Base-by-base conservation (phyloP, 768 basidiomycete genomes). In the Mycena maculata region DNA sequence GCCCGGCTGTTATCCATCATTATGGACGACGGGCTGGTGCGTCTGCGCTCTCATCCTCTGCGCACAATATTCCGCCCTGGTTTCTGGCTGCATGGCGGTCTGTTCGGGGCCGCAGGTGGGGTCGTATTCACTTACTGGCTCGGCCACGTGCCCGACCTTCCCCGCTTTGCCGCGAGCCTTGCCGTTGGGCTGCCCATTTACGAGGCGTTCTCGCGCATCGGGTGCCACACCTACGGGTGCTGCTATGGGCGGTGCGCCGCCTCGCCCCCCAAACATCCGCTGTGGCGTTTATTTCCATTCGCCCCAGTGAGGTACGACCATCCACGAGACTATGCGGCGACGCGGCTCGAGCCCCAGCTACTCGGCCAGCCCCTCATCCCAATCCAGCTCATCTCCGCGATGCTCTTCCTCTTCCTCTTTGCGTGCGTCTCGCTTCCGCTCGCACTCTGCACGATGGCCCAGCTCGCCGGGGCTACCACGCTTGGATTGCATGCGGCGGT, bases 161-260 rank as follows among this genome's bases (percentile, higher is more conserved):
- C 38, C 10, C n/a, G 49, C 9, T 63, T 67, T 41, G 71, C 60
- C 5, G 57, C 71, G 11, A 63, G 64, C 44, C 58, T 72, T 10
- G 60, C 69, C 27, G 55, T 72, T 12, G 71, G 69, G 2, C 59
- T 72, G 18, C 71, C 71, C 27, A 54, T 65, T 20, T 72, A 72
- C 69, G 69, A 72, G 48, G 41, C 41, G 20, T 67, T 67, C 59
- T 70, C 71, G 1, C 60, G 71, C 2, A 39, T 70, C 16, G 71
- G 71, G 16, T 72, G 71, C 23, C 65, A 69, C 39, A 70, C 69
- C 15, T 72, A 72, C 45, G 71, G 71, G 23, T 72, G 71, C 62
- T 70, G 69, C 39, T 72, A 68, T 9, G n/a, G 45, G 27, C 15
- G 2, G 27, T 11, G 22, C 44, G 56, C 41, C 31, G 20, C n/a